Percentiles rank a stretch among this genome's conserved stretches.
Conservation (phyloP, 148 eudicot species). For the Bassia scoparia region DNA sequence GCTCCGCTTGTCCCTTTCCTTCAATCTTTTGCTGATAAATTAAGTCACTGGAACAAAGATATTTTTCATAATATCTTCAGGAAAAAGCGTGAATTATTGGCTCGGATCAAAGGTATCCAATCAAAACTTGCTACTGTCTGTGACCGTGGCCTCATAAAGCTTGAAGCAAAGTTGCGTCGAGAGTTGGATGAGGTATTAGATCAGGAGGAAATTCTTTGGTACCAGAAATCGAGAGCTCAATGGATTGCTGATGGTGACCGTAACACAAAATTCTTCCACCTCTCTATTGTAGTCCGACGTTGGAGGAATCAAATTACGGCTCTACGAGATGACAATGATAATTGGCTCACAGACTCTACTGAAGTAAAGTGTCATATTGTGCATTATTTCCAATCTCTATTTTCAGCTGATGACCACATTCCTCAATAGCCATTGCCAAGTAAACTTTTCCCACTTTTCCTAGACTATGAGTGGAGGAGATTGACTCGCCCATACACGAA, state of each 20-base stretch:
- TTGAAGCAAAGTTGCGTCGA: not conserved
- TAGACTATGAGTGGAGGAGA: not conserved
- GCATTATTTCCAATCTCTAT: not conserved
- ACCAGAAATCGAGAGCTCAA: not conserved
- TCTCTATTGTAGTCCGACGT: not conserved
- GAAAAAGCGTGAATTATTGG: not conserved
- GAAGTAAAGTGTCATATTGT: not conserved
- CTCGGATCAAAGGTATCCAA: not conserved
- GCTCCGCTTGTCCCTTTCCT: not conserved
- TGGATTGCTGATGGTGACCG: not conserved
- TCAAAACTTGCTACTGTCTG: not conserved
- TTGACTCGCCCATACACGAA: not conserved
- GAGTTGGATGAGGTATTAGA: not conserved
- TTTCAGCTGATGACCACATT: not conserved
- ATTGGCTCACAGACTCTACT: not conserved
- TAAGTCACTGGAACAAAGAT: not conserved
- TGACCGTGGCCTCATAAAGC: not conserved
- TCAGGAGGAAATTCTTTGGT: not conserved
- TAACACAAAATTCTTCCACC: not conserved
- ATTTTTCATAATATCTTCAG: not conserved
- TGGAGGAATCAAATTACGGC: not conserved
- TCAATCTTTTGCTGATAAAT: not conserved
- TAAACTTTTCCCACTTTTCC: not conserved
- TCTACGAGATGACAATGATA: not conserved
- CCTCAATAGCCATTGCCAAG: not conserved